Conservation (phyloP, 2,329 filamentous ascomycete genomes). For the Aspergillus novofumigatus region DNA sequence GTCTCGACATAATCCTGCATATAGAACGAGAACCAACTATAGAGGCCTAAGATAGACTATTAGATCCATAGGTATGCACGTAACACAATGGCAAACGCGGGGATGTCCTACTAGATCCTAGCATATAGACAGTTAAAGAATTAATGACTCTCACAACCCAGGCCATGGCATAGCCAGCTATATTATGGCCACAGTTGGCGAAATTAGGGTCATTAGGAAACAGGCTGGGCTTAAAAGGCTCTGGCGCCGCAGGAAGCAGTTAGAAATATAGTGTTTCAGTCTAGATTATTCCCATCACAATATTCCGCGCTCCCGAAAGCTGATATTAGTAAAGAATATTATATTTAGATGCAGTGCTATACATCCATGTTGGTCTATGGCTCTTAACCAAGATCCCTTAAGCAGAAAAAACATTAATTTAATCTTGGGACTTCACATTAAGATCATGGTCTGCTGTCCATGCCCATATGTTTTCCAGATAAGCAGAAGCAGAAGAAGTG, state of each 20-base stretch:
- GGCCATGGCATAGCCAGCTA: slow-evolving; percentile 6
- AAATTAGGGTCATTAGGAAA: not conserved
- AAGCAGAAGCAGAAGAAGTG: no score
- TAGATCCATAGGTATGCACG: not conserved
- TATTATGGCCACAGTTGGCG: not conserved
- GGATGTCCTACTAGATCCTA: not conserved
- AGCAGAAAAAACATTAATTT: no score
- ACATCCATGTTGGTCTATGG: no score
- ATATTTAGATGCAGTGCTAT: no score
- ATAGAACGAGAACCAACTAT: slow-evolving; percentile 60
- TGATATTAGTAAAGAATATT: no score
- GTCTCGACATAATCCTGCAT: slow-evolving; percentile 44
- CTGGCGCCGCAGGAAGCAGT: not conserved
- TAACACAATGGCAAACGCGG: not conserved
- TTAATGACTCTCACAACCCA: slow-evolving; percentile 4
- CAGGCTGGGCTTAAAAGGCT: not conserved
- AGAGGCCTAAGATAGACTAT: slow-evolving; percentile 46
- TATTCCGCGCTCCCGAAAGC: no score
- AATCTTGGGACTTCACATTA: no score
- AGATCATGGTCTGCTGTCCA: no score
- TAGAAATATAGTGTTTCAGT: slow-evolving; percentile 6
- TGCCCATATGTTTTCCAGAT: no score
- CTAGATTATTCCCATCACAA: not conserved
- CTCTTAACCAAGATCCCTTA: no score
- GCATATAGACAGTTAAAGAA: not conserved